phyloP scores from a whole-genome alignment of 306 rosid species.

The Corylus avellana region DNA sequence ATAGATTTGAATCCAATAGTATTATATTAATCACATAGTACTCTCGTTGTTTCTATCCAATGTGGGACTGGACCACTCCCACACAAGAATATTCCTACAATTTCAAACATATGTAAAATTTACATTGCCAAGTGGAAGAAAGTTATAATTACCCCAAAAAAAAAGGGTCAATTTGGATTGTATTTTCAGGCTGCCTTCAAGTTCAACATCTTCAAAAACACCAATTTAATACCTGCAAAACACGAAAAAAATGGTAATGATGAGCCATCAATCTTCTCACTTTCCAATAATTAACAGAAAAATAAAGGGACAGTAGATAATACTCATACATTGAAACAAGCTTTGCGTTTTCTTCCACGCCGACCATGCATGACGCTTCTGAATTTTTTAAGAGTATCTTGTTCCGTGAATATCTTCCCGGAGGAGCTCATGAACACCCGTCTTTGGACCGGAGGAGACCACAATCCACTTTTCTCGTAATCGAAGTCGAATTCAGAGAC shows the following conservation, averaged over 20 bases:
- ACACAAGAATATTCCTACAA: neutral
- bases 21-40: neutral
- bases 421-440: constrained; percentile 66
- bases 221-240: constrained; percentile 43
- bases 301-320: neutral
- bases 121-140: neutral
- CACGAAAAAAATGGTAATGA: neutral
- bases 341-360: constrained; percentile 27
- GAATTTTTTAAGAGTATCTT: constrained; percentile 56
- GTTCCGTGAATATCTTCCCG: constrained; percentile 50
- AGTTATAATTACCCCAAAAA: neutral
- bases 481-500: constrained; percentile 58
- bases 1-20: neutral
- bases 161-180: neutral
- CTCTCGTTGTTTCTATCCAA: neutral
- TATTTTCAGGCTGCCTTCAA: constrained; percentile 17
- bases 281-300: neutral
- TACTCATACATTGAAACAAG: constrained; percentile 34
- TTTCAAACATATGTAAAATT: neutral
- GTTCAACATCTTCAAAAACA: constrained; percentile 38
- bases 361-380: constrained; percentile 30
- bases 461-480: constrained; percentile 74
- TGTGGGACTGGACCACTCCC: too few relatives aligned
- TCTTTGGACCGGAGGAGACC: constrained; percentile 80
- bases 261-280: neutral